phyloP scores from a whole-genome alignment of 163 green algal genomes.

The Chlamydomonas reinhardtii region DNA sequence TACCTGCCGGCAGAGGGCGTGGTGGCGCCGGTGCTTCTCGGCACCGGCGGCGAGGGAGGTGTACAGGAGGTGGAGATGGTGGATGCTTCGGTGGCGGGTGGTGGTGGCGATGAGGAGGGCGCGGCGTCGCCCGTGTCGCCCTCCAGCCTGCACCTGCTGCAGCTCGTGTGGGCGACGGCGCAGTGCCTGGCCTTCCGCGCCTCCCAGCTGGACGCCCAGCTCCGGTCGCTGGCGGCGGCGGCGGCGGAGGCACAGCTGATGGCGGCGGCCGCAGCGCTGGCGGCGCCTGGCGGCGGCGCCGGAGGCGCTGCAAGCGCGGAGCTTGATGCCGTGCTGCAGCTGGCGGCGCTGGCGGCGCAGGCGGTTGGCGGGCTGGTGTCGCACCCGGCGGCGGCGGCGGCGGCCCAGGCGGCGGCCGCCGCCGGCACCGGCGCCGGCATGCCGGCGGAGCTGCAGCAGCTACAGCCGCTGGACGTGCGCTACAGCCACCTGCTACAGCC shows the following conservation, averaged over 20 bases:
- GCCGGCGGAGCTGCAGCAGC: slow-evolving; percentile 19
- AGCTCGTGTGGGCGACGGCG: slow-evolving; percentile 43
- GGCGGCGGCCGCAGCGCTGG: background rate
- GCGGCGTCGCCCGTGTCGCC: background rate
- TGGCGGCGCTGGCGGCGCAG: slow-evolving; percentile 19
- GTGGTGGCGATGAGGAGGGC: no score
- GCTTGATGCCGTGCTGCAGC: background rate
- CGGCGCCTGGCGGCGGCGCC: background rate
- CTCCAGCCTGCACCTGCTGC: slow-evolving; percentile 26
- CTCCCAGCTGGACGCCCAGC: slow-evolving; percentile 8
- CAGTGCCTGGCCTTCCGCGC: slow-evolving; percentile 40
- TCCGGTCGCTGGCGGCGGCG: background rate
- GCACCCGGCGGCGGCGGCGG: slow-evolving; percentile 2
- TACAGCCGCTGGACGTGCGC: slow-evolving; percentile 54
- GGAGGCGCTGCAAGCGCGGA: no score
- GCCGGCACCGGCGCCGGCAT: slow-evolving; percentile 13
- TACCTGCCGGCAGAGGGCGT: background rate
- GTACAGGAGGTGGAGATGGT: background rate
- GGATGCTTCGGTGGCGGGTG: no score
- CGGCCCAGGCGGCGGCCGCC: background rate
- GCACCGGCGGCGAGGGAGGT: background rate
- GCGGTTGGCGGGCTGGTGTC: background rate
- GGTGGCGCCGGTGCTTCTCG: slow-evolving; percentile 16
- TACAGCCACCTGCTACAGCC: slow-evolving; percentile 30
- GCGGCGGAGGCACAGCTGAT: background rate